A percentile compares a stretch with the other conserved stretches of the same genome.
Conservation (phyloP, 345 rosid species). For the Salix udensis region DNA sequence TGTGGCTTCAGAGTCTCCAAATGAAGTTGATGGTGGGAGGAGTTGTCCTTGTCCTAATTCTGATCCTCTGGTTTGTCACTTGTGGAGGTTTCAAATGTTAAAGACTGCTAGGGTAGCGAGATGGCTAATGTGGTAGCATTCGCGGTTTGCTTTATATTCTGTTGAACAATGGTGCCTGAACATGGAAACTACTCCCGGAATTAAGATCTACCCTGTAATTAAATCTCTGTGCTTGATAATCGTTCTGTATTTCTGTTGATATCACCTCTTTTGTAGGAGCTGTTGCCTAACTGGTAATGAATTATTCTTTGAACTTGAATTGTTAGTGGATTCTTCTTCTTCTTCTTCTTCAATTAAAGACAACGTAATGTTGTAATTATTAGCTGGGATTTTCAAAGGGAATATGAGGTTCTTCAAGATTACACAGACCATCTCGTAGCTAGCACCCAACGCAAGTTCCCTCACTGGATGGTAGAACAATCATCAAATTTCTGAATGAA, state of each 20-base stretch:
- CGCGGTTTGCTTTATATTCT: not conserved
- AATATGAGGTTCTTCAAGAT: too few species aligned
- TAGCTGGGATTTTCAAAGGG: too few species aligned
- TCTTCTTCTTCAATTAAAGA: too few species aligned
- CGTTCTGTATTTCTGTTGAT: not conserved
- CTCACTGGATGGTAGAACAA: too few species aligned
- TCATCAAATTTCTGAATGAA: too few species aligned
- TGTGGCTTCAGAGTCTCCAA: constrained; percentile 91
- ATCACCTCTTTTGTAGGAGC: not conserved
- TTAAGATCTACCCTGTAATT: constrained; percentile 1
- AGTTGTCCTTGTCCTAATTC: constrained; percentile 43
- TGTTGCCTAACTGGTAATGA: not conserved
- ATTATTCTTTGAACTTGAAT: too few species aligned
- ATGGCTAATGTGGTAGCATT: not conserved
- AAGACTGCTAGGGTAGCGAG: not conserved
- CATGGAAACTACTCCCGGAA: not conserved
- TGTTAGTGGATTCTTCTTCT: too few species aligned
- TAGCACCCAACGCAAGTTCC: too few species aligned
- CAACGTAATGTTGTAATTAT: too few species aligned
- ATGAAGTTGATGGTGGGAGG: constrained; percentile 85
- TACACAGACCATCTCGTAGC: too few species aligned
- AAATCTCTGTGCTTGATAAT: not conserved
- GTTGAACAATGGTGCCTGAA: constrained; percentile 13
- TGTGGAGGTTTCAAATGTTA: constrained; percentile 77
- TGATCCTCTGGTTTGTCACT: constrained; percentile 65